Evolutionary conservation across 1,284 basidiomycete species (phyloP), one percentile per base, ranked within the genome.

Genomic region (Dichomitus squalens): DNA sequence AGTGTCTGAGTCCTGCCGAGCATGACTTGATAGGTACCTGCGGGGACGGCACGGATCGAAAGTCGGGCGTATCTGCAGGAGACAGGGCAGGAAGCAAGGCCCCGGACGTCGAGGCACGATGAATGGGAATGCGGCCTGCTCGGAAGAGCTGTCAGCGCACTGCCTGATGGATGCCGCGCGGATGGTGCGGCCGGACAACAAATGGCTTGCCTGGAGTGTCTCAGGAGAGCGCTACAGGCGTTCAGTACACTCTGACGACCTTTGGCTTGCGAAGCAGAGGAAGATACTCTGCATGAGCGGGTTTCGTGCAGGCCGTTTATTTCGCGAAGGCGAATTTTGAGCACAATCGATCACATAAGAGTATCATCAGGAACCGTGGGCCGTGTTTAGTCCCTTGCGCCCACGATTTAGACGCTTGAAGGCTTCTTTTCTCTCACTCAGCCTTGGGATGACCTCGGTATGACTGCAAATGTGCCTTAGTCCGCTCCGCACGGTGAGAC

Each of bases 1-100:
- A 60, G 54, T 40, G 40, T 29, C 43, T 21, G 38, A 57, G 33
- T 63, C 36, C 52, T 31, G n/a, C 55, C 61, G 55, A 38, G 40
- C 36, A 54, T 49, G 50, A 44, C 20, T 14, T 52, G 63, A 61
- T 61, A 52, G 57, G 57, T 52, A 56, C 57, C 55, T 59, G 63
- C 55, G 53, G 57, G 47, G 55, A 55, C 53, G 58, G 58, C 43
- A 53, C 20, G 59, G 59, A 21, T 38, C 16, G 46, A 35, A 23
- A 51, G 36, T 40, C 33, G 52, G 36, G 54, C 53, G n/a, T n/a
- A n/a, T n/a, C 12, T 34, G 48, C 27, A 20, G 53, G 50, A 52
- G 55, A 40, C 48, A 49, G 61, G 58, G 36, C 46, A 35, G 7
- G 7, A 21, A 27, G 31, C 33, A 48, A 16, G 31, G 31, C 33